Evolutionary conservation across 352 stramenopile species (phyloP), one percentile per base, ranked within the genome.

Genomic region (Globisporangium rhizosaccharum): DNA sequence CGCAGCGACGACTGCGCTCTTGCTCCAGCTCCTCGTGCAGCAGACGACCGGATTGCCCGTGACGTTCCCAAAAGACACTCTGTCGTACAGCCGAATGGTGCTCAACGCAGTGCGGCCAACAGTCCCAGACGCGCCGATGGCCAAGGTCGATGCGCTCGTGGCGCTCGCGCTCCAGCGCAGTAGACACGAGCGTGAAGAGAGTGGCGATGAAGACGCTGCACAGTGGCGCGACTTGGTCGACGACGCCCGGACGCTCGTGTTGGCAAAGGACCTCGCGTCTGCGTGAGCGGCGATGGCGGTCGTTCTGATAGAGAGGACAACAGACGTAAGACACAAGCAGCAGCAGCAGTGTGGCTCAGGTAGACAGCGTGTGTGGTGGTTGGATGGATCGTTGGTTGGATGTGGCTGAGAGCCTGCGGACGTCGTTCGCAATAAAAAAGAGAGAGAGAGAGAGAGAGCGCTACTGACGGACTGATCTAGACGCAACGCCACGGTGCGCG

Each of bases 1-100:
- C 18, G 56, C 76, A 25, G 52, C 73, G 15, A 59, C 79, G 33
- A 57, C 54, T 11, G 66, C 71, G 26, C 59, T 76, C 0, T 18
- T 76, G 44, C 44, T 75, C 49, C 76, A 90, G 65, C 72, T 92
- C 37, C 79, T 90, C 25, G 88, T 92, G 58, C 82, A 92, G 67
- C 79, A 92, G 53, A 64, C 56, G 12, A 87, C 76, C 7, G 67
- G 74, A 0, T 62, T 92, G 36, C 76, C 76, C 1, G 64, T 57
- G 26, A 71, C 67, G 41, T 80, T 90, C 44, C 81, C 81, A 20
- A 56, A 53, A 20, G 59, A 69, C n/a, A 65, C 63, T 25, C 18
- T 79, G 12, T 53, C 61, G 7, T 77, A 80, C n/a, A 61, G 66
- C 8, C 28, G 30, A 18, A 78, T 74, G 59, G 62, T 87, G 41